Evolutionary conservation across 2,329 filamentous ascomycete genomes (phyloP).

Genomic region (Diaporthe longicolla): DNA sequence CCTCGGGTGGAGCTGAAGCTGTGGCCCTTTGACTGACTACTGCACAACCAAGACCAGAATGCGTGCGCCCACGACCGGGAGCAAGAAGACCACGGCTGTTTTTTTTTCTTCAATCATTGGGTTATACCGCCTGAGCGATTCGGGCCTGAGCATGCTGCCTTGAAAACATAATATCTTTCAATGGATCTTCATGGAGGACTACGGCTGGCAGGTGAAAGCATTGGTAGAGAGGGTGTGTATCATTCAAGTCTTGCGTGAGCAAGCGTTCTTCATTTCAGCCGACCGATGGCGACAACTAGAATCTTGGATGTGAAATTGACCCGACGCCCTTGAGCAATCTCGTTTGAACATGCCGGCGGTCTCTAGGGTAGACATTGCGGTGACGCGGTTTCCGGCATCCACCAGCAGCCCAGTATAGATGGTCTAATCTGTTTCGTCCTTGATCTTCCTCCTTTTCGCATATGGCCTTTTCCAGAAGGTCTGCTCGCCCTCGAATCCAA

Average conservation of each 20-base stretch:
- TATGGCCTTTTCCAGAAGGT: constrained; percentile 44
- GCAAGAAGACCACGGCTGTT: neutral
- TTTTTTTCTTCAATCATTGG: neutral
- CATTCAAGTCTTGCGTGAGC: neutral
- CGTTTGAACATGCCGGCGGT: neutral
- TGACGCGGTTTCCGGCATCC: neutral
- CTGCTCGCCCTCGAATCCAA: constrained; percentile 42
- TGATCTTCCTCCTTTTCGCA: constrained; percentile 53
- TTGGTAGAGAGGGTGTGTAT: neutral
- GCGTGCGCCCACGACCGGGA: neutral
- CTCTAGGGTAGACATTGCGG: neutral
- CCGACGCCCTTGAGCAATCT: constrained; percentile 3
- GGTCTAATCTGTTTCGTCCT: constrained; percentile 31
- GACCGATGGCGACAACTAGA: neutral
- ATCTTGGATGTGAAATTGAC: neutral
- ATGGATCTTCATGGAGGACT: neutral
- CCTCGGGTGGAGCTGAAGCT: neutral
- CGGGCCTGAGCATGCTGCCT: neutral
- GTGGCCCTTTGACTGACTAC: neutral
- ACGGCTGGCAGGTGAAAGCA: neutral
- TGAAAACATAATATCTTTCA: neutral
- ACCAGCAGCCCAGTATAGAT: neutral
- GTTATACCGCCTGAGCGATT: neutral
- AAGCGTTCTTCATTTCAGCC: neutral
- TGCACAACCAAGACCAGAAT: neutral